phyloP scores from a whole-genome alignment of 169 alveolate species.

The Miamiensis avidus region DNA sequence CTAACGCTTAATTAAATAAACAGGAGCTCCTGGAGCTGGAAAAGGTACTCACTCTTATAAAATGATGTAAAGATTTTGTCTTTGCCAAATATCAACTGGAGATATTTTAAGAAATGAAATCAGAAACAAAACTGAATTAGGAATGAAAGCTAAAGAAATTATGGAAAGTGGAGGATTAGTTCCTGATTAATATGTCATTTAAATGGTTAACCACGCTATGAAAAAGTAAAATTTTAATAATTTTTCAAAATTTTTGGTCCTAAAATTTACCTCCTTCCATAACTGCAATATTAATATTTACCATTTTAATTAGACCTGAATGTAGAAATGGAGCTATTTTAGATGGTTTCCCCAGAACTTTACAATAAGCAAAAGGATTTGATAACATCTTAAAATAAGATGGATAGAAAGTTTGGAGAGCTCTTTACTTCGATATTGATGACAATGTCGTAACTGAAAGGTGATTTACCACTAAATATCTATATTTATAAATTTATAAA shows the following conservation, averaged over 20 bases:
- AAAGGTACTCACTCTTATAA: constrained; percentile 89
- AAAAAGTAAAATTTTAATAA: constrained; percentile 82
- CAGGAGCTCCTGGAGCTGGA: constrained; percentile 90
- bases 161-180: constrained; percentile 93
- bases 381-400: constrained; percentile 60
- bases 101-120: constrained; percentile 92
- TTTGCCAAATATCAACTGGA: constrained; percentile 91
- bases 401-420: constrained; percentile 62
- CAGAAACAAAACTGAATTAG: constrained; percentile 87
- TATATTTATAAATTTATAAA: not conserved
- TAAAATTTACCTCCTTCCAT: not conserved
- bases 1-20: no score
- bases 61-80: constrained; percentile 67
- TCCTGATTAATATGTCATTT: constrained; percentile 90
- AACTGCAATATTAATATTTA: no score
- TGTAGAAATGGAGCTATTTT: constrained; percentile 88
- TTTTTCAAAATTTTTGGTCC: not conserved
- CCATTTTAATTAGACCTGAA: constrained; percentile 42
- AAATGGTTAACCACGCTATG: constrained; percentile 85
- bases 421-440: constrained; percentile 87
- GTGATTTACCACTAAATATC: not conserved
- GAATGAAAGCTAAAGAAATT: constrained; percentile 87
- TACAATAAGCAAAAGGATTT: constrained; percentile 89
- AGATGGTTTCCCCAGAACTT: constrained; percentile 95
- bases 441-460: constrained; percentile 90